Evolutionary conservation across 176 grass and related monocot genomes (phyloP), one percentile per base, ranked within the genome.

Genomic region (Aegilops longissima): DNA sequence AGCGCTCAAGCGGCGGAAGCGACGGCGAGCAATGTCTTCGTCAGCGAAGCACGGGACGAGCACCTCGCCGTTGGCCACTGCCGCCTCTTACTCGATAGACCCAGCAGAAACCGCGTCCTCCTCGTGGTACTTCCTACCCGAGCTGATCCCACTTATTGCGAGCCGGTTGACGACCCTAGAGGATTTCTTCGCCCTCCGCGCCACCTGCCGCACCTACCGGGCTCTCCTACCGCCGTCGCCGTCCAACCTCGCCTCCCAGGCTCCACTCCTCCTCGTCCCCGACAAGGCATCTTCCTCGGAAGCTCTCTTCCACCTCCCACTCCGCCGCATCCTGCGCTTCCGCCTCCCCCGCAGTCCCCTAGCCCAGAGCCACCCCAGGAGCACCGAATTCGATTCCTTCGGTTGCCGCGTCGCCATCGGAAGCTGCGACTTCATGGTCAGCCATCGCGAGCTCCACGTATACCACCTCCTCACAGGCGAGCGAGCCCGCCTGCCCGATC

Each of bases 201-300:
- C 75, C 56, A 69, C 88, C 58, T 94, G 86, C 86, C 73, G 72
- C 27, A 51, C 29, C 39, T 97, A 91, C 90, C 90, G 80, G 12
- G 62, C 58, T 23, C 36, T 82, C 70, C 47, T 88, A 20, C 64
- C 88, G 70, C 54, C 73, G 38, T 80, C 68, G 14, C 82, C 85
- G 9, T 29, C 45, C 69, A 18, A 66, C 70, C 90, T 97, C 33
- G 47, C 84, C 44, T 78, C 74, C n/a, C 90, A 97, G 29, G 38
- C 82, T 35, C 92, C 75, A 21, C 89, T 89, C 59, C 61, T 94
- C 63, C 86, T 92, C 45, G 23, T 90, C 52, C 29, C 89, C 42
- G 70, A 79, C 42, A 85, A 85, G 42, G 77, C 77, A 12, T 80
- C 49, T 70, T 91, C 80, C 82, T 31, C 88, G 8, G 82, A 96